Evolutionary conservation across 1,284 basidiomycete species (phyloP).

Genomic region (Ustilago nuda): DNA sequence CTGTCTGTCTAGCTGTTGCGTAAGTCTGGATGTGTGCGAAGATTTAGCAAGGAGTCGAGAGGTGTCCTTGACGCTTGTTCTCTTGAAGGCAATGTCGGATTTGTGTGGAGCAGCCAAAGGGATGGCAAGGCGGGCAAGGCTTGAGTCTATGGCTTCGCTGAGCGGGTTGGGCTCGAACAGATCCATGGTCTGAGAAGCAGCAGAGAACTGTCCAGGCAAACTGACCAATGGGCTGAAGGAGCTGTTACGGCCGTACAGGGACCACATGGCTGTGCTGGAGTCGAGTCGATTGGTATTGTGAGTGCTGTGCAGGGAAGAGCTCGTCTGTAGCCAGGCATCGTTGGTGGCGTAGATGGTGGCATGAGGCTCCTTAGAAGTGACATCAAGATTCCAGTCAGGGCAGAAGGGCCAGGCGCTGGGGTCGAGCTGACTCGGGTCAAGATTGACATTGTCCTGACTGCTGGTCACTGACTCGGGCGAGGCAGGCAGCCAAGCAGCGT

Average conservation of each 20-base stretch:
- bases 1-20: slow-evolving; percentile 3
- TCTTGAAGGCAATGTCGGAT: background rate
- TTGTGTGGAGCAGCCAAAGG: background rate
- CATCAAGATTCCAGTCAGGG: slow-evolving; percentile 1
- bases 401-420: background rate
- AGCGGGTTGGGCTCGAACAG: background rate
- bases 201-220: background rate
- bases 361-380: background rate
- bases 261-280: background rate
- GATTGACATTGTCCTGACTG: background rate
- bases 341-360: background rate
- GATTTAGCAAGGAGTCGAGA: background rate
- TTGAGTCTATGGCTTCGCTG: background rate
- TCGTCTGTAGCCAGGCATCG: background rate
- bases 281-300: background rate
- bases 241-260: background rate
- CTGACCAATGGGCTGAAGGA: background rate
- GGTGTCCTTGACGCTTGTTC: background rate
- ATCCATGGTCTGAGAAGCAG: background rate
- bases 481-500: background rate
- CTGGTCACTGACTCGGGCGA: slow-evolving; percentile 8
- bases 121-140: background rate
- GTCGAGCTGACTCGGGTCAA: background rate
- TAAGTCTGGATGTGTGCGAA: slow-evolving; percentile 4
- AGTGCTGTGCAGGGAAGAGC: slow-evolving; percentile 3